Evolutionary conservation across 371 early-diverging fungal genomes (phyloP), one percentile per base, ranked within the genome.

Genomic region (Massospora cicadina): DNA sequence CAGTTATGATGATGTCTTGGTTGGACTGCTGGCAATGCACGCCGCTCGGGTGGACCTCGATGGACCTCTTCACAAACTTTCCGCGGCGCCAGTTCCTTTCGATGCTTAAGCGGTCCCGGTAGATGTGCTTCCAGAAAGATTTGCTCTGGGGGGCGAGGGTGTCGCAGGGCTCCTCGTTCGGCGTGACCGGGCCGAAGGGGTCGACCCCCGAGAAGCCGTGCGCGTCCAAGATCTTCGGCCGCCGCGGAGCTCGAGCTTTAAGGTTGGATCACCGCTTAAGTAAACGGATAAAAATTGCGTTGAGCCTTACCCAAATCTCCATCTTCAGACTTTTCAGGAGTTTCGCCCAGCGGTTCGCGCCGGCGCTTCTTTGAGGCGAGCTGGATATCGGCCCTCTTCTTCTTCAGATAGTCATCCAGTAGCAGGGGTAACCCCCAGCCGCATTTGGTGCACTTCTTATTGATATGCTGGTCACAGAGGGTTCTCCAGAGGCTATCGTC

Each of bases 381-480:
- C 66, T 60, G 59, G 67, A 21, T 63, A 53, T 57, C 69, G 33
- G 25, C 64, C 68, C 53, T 70, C 56, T 71, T 78, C 66, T 75
- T 67, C 78, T 73, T 68, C 29, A 63, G 55, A 33, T 63, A 63
- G 75, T 70, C 28, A 7, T 66, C 66, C 26, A 65, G 62, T 13
- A 91, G 72, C 57, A 87, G 69, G 21, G 92, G 93, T 54, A 92
- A 69, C 0, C 95, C 93, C 95, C 95, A 96, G 2, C 97, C 97
- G 70, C 97, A 96, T 69, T 88, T 94, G 33, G 77, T 76, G 69
- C 97, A 96, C 68, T 92, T 89, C 69, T 88, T 88, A 74, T 93
- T 92, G 65, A 95, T 95, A 68, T 96, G 97, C 73, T 95, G 95
- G 43, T 87, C 89, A 68, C 97, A 96, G 90, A 96, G 89, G 55